Percentiles rank a stretch among this genome's conserved stretches.
Conservation (phyloP, 2,329 filamentous ascomycete species). For the Fusarium chaquense region DNA sequence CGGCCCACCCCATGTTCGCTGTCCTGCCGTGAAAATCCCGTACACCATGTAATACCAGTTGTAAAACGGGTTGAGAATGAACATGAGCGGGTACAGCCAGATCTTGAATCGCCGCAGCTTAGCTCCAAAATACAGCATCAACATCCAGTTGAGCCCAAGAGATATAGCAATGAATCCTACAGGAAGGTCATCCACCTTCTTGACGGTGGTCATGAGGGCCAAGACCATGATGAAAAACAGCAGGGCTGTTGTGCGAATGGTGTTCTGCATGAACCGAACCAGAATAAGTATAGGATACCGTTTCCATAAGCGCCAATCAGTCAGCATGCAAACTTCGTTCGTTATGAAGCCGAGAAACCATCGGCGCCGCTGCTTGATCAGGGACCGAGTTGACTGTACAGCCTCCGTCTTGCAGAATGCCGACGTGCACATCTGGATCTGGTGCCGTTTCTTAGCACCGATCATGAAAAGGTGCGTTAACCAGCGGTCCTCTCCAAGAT, state of each 20-base stretch:
- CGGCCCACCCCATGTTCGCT: slow-evolving; percentile 95
- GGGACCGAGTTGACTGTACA: slow-evolving; percentile 84
- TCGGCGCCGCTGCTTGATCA: slow-evolving; percentile 92
- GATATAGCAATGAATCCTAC: slow-evolving; percentile 95
- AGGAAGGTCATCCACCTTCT: slow-evolving; percentile 81
- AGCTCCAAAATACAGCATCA: slow-evolving; percentile 96
- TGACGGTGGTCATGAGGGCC: slow-evolving; percentile 85
- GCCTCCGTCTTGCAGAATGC: slow-evolving; percentile 99
- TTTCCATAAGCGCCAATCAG: slow-evolving; percentile 90
- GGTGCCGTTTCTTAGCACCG: slow-evolving; percentile 89
- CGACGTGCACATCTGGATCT: slow-evolving; percentile 97
- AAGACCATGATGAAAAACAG: slow-evolving; percentile 95
- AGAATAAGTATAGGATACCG: slow-evolving; percentile 88
- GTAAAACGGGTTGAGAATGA: slow-evolving; percentile 93
- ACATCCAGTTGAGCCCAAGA: slow-evolving; percentile 89
- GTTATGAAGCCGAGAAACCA: slow-evolving; percentile 99
- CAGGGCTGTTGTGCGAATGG: slow-evolving; percentile 91
- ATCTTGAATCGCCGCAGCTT: slow-evolving; percentile 92
- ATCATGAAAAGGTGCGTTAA: slow-evolving; percentile 99
- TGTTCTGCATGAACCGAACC: slow-evolving; percentile 95
- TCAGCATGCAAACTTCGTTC: slow-evolving; percentile 98
- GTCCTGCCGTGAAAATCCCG: slow-evolving; percentile 92
- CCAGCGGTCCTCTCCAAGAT: slow-evolving; percentile 96
- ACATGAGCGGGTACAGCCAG: slow-evolving; percentile 96
- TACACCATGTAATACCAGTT: slow-evolving; percentile 99